Conservation (phyloP, 257 asterid genomes). For the Scutellaria barbata region DNA sequence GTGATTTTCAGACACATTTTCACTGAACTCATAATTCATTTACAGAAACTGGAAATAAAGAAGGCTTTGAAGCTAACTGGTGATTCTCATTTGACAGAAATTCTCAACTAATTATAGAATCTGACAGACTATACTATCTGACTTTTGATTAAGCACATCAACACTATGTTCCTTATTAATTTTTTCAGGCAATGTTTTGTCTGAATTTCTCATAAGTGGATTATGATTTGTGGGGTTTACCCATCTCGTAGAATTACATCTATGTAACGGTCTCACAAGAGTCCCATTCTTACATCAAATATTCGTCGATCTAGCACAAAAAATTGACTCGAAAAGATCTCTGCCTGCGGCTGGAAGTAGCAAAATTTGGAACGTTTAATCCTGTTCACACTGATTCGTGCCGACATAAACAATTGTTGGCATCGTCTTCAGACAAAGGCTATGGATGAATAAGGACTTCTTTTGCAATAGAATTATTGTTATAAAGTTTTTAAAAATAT, state of each 20-base stretch:
- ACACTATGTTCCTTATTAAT: neutral
- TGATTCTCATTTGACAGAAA: conserved; percentile 15
- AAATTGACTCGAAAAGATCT: conserved; percentile 10
- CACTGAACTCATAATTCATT: conserved; percentile 34
- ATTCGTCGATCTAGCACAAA: too few relatives aligned
- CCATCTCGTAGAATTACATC: too few relatives aligned
- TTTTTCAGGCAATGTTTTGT: too few relatives aligned
- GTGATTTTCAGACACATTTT: conserved; percentile 30
- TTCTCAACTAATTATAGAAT: conserved; percentile 8
- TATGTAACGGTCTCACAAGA: too few relatives aligned
- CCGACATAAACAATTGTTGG: conserved; percentile 5
- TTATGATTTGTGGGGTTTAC: too few relatives aligned
- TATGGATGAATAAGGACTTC: too few relatives aligned
- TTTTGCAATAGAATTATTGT: neutral
- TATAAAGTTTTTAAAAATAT: too few relatives aligned
- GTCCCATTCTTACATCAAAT: neutral
- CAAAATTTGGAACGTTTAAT: neutral
- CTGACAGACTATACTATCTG: neutral
- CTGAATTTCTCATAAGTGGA: too few relatives aligned
- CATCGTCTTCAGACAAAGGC: too few relatives aligned
- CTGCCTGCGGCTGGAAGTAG: too few relatives aligned
- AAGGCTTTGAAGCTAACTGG: conserved; percentile 20
- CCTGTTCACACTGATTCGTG: conserved; percentile 9
- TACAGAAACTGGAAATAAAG: conserved; percentile 27
- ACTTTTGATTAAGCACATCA: neutral